These are phyloP conservation scores for Tardiomyces digboiensis DNA, from an alignment of 1,139 yeast genomes.

Conservation along the genomic window DNA sequence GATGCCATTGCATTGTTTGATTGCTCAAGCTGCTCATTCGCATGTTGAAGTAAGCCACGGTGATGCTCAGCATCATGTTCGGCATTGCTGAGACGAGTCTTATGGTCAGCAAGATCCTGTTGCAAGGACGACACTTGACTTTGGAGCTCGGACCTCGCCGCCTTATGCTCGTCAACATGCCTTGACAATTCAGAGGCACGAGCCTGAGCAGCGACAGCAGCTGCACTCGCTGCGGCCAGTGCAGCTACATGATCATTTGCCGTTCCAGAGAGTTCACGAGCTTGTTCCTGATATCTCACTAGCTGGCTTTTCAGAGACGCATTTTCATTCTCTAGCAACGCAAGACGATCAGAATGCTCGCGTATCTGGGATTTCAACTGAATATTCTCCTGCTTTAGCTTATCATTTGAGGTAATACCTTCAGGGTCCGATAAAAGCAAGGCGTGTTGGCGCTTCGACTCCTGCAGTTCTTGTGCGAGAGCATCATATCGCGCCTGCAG, in stretches of 20 bases:
- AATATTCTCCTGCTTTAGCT: neutral
- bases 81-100: neutral
- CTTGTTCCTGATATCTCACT: neutral
- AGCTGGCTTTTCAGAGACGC: neutral
- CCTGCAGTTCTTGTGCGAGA: neutral
- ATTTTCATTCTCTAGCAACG: neutral
- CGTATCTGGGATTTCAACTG: neutral
- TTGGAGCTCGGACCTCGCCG: neutral
- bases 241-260: constrained; percentile 1
- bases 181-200: constrained; percentile 3
- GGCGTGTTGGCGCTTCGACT: neutral
- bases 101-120: neutral
- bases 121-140: neutral
- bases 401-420: neutral
- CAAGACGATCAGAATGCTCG: neutral
- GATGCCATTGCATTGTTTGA: neutral
- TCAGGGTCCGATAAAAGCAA: neutral
- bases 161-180: neutral
- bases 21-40: neutral
- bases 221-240: constrained; percentile 2
- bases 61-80: neutral
- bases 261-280: constrained; percentile 1
- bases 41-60: neutral
- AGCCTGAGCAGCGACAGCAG: neutral
- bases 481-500: neutral